phyloP scores from a whole-genome alignment of 768 basidiomycete species.

The Phaeotremella fagi region DNA sequence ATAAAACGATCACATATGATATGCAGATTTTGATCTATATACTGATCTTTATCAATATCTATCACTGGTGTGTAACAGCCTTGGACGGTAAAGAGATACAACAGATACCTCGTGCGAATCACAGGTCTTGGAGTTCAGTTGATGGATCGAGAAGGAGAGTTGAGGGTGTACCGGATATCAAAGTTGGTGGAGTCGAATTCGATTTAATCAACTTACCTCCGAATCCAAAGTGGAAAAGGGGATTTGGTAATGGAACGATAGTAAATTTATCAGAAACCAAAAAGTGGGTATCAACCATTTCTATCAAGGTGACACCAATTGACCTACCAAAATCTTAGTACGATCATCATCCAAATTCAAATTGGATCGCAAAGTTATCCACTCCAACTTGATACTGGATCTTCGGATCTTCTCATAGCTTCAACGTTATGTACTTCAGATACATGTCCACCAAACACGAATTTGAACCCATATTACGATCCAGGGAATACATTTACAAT shows the following conservation, averaged over 20 bases:
- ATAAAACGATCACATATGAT: too few relatives aligned
- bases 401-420: constrained; percentile 35
- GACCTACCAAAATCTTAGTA: constrained; percentile 9
- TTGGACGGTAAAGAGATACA: too few relatives aligned
- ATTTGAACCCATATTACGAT: constrained; percentile 27
- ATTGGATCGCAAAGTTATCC: constrained; percentile 36
- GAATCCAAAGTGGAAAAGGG: constrained; percentile 1
- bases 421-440: constrained; percentile 26
- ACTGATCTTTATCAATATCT: too few relatives aligned
- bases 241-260: constrained; percentile 8
- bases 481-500: constrained; percentile 5
- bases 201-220: constrained; percentile 1
- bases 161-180: not conserved
- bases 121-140: too few relatives aligned
- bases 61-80: too few relatives aligned
- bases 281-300: constrained; percentile 11
- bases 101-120: too few relatives aligned
- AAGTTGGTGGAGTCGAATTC: constrained; percentile 3
- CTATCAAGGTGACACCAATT: not conserved
- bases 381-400: constrained; percentile 39
- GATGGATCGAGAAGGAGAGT: not conserved
- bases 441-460: constrained; percentile 21
- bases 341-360: constrained; percentile 28
- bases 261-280: constrained; percentile 5
- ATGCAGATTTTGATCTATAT: too few relatives aligned